Evolutionary conservation across 73 alveolate species (phyloP).

Genomic region (Paraurostyla sp.): DNA sequence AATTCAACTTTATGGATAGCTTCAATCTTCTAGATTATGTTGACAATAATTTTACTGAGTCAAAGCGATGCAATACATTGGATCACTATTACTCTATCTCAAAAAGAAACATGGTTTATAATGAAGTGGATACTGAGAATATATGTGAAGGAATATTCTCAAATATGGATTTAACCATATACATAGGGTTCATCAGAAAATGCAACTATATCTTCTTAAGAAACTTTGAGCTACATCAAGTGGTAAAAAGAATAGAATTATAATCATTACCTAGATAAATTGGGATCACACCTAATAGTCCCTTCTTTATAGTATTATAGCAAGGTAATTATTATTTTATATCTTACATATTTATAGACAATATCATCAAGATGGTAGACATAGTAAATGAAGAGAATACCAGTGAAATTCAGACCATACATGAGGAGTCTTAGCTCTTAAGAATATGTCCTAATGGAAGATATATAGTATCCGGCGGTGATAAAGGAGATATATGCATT

Average conservation of each 20-base stretch:
- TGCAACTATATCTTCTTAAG: conserved; percentile 62
- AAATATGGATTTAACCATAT: conserved; percentile 56
- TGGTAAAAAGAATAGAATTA: conserved; percentile 50
- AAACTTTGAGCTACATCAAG: conserved; percentile 75
- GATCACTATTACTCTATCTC: conserved; percentile 71
- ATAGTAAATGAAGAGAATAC: conserved; percentile 63
- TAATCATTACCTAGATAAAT: conserved; percentile 20
- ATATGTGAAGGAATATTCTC: conserved; percentile 64
- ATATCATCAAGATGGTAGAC: conserved; percentile 56
- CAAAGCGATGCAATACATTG: conserved; percentile 58
- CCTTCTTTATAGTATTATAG: conserved; percentile 43
- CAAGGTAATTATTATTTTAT: no score
- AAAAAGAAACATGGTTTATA: conserved; percentile 64
- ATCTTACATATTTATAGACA: no score
- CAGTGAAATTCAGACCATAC: conserved; percentile 54
- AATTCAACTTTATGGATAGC: conserved; percentile 77
- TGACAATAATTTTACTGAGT: conserved; percentile 67
- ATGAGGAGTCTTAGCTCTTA: conserved; percentile 58
- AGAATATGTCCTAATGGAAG: conserved; percentile 71
- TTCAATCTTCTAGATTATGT: conserved; percentile 73
- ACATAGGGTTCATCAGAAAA: conserved; percentile 52
- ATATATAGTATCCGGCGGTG: conserved; percentile 66
- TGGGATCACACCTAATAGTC: conserved; percentile 30
- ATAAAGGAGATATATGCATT: conserved; percentile 64
- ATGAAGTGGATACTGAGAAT: conserved; percentile 33